Percentiles rank a stretch among this genome's conserved stretches.
Evolutionary conservation across 2,329 filamentous ascomycete genomes (phyloP).

Genomic region (Colletotrichum echinochloae): DNA sequence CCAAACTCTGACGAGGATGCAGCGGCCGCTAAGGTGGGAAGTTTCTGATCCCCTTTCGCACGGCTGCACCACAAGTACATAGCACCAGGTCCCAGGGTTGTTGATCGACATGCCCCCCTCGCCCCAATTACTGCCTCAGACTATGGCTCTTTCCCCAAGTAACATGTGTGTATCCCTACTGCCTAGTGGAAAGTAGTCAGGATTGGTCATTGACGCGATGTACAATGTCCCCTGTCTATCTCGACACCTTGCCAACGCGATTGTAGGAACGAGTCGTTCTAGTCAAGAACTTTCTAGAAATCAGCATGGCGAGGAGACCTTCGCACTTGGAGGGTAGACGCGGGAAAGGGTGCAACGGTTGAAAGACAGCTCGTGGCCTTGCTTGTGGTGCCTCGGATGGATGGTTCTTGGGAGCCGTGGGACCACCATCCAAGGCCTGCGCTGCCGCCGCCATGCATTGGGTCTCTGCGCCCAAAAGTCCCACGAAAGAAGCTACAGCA

Average conservation of each 20-base stretch:
- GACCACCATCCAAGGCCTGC: slow-evolving; percentile 15
- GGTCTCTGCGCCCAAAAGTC: slow-evolving; percentile 29
- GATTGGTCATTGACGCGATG: not conserved
- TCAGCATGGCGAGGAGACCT: not conserved
- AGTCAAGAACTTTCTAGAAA: not conserved
- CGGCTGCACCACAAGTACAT: slow-evolving; percentile 14
- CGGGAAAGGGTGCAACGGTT: not conserved
- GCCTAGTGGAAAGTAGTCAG: slow-evolving; percentile 7
- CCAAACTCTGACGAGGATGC: slow-evolving; percentile 22
- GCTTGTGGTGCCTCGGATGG: not conserved
- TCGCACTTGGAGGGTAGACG: not conserved
- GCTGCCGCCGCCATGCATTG: not conserved
- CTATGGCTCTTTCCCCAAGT: not conserved
- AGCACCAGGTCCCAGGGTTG: slow-evolving; percentile 13
- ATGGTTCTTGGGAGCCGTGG: not conserved
- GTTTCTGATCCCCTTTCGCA: slow-evolving; percentile 24
- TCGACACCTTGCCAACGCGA: slow-evolving; percentile 15
- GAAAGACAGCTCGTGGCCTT: slow-evolving; percentile 14
- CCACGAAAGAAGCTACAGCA: slow-evolving; percentile 13
- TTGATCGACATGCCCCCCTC: not conserved
- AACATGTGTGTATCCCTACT: not conserved
- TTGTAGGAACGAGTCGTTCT: slow-evolving; percentile 17
- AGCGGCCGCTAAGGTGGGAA: slow-evolving; percentile 37
- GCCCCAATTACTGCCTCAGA: not conserved
- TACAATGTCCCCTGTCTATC: not conserved